Evolutionary conservation across 768 basidiomycete genomes (phyloP).

Genomic region (Lactarius psammicola): DNA sequence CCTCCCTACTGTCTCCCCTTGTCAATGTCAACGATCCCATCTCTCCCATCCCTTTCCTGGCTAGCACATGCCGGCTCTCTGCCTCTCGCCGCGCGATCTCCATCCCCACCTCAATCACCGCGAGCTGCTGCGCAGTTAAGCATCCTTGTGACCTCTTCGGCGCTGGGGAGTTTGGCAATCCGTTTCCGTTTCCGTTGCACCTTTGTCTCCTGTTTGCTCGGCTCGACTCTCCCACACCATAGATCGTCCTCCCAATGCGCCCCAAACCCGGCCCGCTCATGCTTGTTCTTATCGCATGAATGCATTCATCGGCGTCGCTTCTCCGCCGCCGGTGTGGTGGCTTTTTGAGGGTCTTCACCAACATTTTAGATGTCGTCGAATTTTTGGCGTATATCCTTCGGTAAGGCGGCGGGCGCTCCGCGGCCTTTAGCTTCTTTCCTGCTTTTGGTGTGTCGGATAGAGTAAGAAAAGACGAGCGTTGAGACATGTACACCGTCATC

Average conservation of each 20-base stretch:
- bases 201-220: slow-evolving; percentile 10
- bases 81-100: slow-evolving; percentile 16
- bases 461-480: slow-evolving; percentile 20
- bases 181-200: neutral
- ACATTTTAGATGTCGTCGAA: slow-evolving; percentile 2
- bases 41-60: slow-evolving; percentile 2
- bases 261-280: slow-evolving; percentile 3
- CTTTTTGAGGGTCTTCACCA: slow-evolving; percentile 18
- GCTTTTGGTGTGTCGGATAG: slow-evolving; percentile 7
- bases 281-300: slow-evolving; percentile 9
- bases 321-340: slow-evolving; percentile 20
- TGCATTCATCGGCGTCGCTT: slow-evolving; percentile 22
- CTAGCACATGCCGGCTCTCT: neutral
- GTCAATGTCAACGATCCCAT: neutral
- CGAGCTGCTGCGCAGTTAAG: slow-evolving; percentile 10
- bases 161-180: neutral
- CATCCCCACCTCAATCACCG: slow-evolving; percentile 14
- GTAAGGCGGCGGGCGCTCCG: slow-evolving; percentile 17
- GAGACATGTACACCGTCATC: slow-evolving; percentile 34
- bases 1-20: neutral
- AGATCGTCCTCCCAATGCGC: slow-evolving; percentile 27
- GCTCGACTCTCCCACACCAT: slow-evolving; percentile 19
- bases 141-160: slow-evolving; percentile 11
- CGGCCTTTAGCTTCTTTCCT: slow-evolving; percentile 16
- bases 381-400: slow-evolving; percentile 15